Evolutionary conservation across 495 filamentous ascomycete species (phyloP).

Genomic region (Trichocladium antarcticum): DNA sequence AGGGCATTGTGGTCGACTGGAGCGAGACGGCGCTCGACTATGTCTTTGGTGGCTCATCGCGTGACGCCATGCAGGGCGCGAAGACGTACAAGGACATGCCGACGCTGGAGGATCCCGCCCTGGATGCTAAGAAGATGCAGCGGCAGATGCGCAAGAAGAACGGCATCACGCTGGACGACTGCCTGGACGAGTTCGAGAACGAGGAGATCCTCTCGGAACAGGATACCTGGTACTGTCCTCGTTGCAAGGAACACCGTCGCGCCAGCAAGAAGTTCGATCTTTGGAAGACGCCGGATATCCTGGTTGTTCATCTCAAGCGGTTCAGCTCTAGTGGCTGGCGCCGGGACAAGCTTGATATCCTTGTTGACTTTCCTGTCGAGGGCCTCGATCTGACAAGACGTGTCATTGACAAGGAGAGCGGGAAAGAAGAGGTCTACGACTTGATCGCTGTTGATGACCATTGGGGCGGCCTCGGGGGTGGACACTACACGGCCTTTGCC

Average conservation of each 20-base stretch:
- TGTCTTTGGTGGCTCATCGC: constrained; percentile 53
- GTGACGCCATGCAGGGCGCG: constrained; percentile 22
- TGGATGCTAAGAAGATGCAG: constrained; percentile 48
- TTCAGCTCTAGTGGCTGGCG: constrained; percentile 69
- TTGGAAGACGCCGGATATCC: constrained; percentile 90
- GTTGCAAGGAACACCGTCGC: constrained; percentile 83
- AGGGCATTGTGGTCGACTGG: constrained; percentile 84
- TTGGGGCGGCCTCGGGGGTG: constrained; percentile 80
- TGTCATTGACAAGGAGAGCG: constrained; percentile 65
- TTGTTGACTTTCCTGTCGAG: constrained; percentile 88
- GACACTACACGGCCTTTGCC: constrained; percentile 89
- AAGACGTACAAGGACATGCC: constrained; percentile 44
- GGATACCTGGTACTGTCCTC: constrained; percentile 92
- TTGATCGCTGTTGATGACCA: constrained; percentile 92
- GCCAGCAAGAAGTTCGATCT: constrained; percentile 94
- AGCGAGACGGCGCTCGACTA: constrained; percentile 49
- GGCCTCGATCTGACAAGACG: constrained; percentile 68
- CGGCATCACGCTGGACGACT: constrained; percentile 80
- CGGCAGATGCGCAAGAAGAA: constrained; percentile 52
- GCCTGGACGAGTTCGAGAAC: constrained; percentile 85
- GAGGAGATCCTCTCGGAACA: constrained; percentile 85
- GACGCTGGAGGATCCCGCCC: constrained; percentile 51
- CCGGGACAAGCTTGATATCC: constrained; percentile 78
- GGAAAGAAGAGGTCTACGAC: constrained; percentile 76
- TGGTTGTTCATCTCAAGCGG: constrained; percentile 83